A percentile compares a stretch with the other conserved stretches of the same genome.
phyloP scores from a whole-genome alignment of 768 basidiomycete genomes.

The Phlegmacium glaucopus region DNA sequence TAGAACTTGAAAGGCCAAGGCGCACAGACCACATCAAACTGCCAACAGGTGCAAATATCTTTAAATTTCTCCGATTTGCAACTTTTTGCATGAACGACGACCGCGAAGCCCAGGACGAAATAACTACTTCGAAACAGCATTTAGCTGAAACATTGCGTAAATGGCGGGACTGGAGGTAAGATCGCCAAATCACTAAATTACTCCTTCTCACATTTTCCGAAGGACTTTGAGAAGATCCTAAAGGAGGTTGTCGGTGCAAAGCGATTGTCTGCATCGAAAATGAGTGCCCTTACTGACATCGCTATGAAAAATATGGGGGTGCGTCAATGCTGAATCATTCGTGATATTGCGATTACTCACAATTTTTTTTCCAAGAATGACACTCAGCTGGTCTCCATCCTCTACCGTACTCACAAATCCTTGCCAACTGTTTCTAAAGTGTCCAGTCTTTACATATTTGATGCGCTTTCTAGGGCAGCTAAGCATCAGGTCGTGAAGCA shows the following conservation, averaged over 20 bases:
- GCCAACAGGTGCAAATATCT: constrained; percentile 41
- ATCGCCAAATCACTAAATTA: constrained; percentile 4
- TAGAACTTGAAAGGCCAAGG: not conserved
- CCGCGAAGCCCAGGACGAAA: no score
- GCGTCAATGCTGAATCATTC: constrained; percentile 21
- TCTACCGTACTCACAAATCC: constrained; percentile 87
- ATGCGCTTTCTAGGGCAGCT: constrained; percentile 87
- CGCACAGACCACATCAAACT: constrained; percentile 19
- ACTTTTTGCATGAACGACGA: not conserved
- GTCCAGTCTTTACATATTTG: constrained; percentile 89
- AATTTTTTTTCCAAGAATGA: constrained; percentile 56
- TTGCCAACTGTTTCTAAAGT: constrained; percentile 66
- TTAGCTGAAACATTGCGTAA: constrained; percentile 1
- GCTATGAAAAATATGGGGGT: constrained; percentile 80
- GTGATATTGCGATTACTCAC: not conserved
- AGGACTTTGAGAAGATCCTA: constrained; percentile 81
- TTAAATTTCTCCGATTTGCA: not conserved
- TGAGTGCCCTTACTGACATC: constrained; percentile 71
- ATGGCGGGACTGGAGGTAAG: constrained; percentile 45
- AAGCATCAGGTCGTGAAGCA: constrained; percentile 65
- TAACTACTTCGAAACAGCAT: not conserved
- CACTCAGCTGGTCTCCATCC: constrained; percentile 80
- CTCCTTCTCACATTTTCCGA: constrained; percentile 9
- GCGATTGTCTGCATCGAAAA: constrained; percentile 84
- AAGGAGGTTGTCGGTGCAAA: constrained; percentile 82